Base-by-base conservation (phyloP, 2,329 filamentous ascomycete genomes). In the Botrytis fragariae region DNA sequence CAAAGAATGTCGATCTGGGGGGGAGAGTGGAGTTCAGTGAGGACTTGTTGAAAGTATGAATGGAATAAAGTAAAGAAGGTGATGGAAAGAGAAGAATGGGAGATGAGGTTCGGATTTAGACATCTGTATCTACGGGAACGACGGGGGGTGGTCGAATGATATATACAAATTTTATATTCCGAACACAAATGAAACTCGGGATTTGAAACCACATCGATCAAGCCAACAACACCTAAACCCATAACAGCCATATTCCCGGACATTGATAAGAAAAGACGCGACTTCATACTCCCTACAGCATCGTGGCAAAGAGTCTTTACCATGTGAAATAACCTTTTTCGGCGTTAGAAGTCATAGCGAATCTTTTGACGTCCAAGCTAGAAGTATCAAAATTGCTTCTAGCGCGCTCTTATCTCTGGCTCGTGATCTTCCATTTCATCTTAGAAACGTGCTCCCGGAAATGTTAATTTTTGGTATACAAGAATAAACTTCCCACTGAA, bases 341-440 rank as follows among this genome's bases (percentile, higher is more conserved):
- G 39, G 61, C n/a, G 4, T 29, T n/a, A 37, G 12, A 54, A 54
- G 45, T 54, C 64, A 54, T 29, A 54, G 32, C 45, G 25, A 39
- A 42, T 37, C 32, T 18, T 18, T 68, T 37, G 32, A n/a, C 12
- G 32, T 51, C 8, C 45, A 54, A 68, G 63, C 63, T 67, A 67
- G 63, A 67, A 51, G 64, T 67, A 51, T 54, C 45, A 67, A 9
- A 67, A 54, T 39, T 29, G 35, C 64, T 67, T 67, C 64, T 67
- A 67, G 64, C 45, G 51, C 37, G 8, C 35, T 54, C 25, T 54
- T 39, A 39, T 54, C 45, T 37, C 35, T 54, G 20, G 20, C 45
- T 39, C 18, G 25, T 29, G 14, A 54, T 25, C 35, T 54, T 29
- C n/a, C 18, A 68, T 39, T 39, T 68, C 35, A 54, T 39, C 64